Base-by-base conservation (phyloP, 257 asterid genomes). In the Oldenlandia corymbosa region DNA sequence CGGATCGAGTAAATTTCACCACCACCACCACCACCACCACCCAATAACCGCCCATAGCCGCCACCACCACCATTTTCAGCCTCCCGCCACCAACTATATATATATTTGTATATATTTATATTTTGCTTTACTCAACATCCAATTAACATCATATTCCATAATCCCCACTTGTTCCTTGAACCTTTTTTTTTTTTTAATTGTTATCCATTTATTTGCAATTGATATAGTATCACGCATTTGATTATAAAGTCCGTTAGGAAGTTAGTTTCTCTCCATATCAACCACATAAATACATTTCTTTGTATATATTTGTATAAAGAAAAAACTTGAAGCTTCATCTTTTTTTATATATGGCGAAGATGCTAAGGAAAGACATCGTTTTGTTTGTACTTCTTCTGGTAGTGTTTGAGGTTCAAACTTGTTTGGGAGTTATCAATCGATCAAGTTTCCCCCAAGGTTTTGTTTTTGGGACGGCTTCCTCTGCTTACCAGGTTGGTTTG, bases 391-490 rank as follows among this genome's bases (percentile, higher is more conserved):
- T 76, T 24, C 51, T 72, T 41, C 11, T 78, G 48, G 68, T 74
- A 71, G 58, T 61, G 64, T 17, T 73, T 42, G 78, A 36, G 39
- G 36, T 75, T n/a, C 80, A 66, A 14, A 49, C 62, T 26, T 75
- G 80, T 56, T 64, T 49, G 31, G 87, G 79, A 5, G 68, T 68
- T 46, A 83, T 82, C 2, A 80, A 70, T 20, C 83, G 97, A 75
- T 57, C 71, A 77, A 84, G 78, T 65, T 91, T 91, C 52, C 97
- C 97, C 0, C 60, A 74, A 57, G 95, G 87, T 61, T 91, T 91
- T 73, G 95, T 91, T 42, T 91, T 91, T 74, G 97, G 97, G 13
- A 88, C 95, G 58, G 95, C 97, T 10, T 88, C 97, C 66, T 80
- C 97, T 67, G 93, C 96, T 65, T 88, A 73, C 70, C 96, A 91